Percentiles rank a stretch among this genome's conserved stretches.
phyloP scores from a whole-genome alignment of 192 early-diverging fungal genomes.

The Polychytrium aggregatum region DNA sequence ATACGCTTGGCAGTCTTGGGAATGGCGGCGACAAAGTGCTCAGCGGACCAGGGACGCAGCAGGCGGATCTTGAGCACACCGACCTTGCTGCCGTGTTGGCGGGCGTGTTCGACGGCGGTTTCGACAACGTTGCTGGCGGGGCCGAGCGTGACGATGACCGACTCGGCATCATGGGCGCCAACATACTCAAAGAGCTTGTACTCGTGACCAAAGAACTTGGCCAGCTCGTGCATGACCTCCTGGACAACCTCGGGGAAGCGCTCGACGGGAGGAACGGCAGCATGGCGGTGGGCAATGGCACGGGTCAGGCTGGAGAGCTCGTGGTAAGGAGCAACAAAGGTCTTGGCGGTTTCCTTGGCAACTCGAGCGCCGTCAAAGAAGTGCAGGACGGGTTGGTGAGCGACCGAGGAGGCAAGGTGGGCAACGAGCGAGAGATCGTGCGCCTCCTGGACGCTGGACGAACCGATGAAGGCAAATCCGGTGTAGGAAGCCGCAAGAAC shows the following conservation, averaged over 20 bases:
- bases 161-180: constrained; percentile 59
- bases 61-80: constrained; percentile 71
- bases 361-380: constrained; percentile 60
- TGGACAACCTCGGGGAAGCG: constrained; percentile 25
- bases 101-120: constrained; percentile 35
- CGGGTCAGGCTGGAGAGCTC: neutral
- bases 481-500: constrained; percentile 67
- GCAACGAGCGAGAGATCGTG: constrained; percentile 80
- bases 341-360: constrained; percentile 36
- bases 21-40: constrained; percentile 54
- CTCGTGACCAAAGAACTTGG: constrained; percentile 34
- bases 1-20: constrained; percentile 57
- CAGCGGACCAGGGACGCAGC: constrained; percentile 75
- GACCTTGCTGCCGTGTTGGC: constrained; percentile 23
- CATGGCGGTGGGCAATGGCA: neutral
- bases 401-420: constrained; percentile 57
- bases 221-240: constrained; percentile 32
- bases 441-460: constrained; percentile 70
- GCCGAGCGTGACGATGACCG: constrained; percentile 71
- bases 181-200: constrained; percentile 77
- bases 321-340: constrained; percentile 43
- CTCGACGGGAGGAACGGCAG: too few relatives aligned
- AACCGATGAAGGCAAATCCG: constrained; percentile 65
- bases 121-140: constrained; percentile 38
- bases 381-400: constrained; percentile 67